These are phyloP conservation scores for Colletotrichum godetiae DNA, from an alignment of 2,329 filamentous ascomycete genomes.

Conservation along the genomic window DNA sequence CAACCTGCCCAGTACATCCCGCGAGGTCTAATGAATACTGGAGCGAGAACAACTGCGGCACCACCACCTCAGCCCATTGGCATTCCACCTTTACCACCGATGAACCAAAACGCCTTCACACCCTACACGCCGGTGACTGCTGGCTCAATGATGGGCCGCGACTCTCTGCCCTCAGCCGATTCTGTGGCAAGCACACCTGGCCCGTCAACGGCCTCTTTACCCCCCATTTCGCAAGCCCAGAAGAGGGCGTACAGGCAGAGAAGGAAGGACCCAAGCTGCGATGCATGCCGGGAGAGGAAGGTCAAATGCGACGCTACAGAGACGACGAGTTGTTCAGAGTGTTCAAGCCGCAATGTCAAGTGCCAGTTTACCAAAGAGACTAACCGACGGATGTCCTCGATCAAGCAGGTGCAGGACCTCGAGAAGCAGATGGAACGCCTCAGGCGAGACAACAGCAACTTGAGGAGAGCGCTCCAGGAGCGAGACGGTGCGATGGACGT, in stretches of 20 bases:
- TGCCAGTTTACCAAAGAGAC: constrained; percentile 99
- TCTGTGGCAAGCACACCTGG: constrained; percentile 67
- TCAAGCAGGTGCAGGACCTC: constrained; percentile 98
- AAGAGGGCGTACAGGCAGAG: constrained; percentile 95
- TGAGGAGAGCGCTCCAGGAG: constrained; percentile 73
- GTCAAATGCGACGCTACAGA: constrained; percentile 96
- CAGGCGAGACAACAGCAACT: constrained; percentile 80
- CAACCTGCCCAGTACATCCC: constrained; percentile 62
- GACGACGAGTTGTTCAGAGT: constrained; percentile 95
- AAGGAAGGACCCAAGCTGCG: constrained; percentile 96
- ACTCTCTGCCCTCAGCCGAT: constrained; percentile 69
- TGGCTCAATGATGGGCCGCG: constrained; percentile 64
- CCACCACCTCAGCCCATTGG: constrained; percentile 65
- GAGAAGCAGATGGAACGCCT: constrained; percentile 89
- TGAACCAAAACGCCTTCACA: constrained; percentile 60
- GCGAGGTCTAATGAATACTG: constrained; percentile 62
- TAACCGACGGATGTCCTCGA: constrained; percentile 97
- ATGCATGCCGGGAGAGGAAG: constrained; percentile 90
- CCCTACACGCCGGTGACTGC: constrained; percentile 64
- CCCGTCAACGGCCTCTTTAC: constrained; percentile 50
- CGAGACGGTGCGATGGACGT: constrained; percentile 62
- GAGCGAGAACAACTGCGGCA: constrained; percentile 59
- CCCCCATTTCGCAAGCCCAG: constrained; percentile 69
- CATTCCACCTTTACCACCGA: constrained; percentile 61
- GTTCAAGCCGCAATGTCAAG: constrained; percentile 94